These are phyloP conservation scores for Pseudocohnilembus persalinus DNA, from an alignment of 169 alveolate species.

Conservation along the genomic window DNA sequence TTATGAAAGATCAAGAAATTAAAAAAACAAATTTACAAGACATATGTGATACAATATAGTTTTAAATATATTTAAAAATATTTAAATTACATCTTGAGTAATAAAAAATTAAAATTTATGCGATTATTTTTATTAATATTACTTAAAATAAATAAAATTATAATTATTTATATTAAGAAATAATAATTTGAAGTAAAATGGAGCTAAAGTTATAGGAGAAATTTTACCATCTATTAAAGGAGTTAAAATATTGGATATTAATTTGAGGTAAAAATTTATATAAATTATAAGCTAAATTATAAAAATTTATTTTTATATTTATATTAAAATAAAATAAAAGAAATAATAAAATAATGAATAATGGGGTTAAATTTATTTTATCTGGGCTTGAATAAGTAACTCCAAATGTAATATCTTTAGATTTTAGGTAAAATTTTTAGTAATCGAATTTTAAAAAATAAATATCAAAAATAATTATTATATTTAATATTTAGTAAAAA, in stretches of 20 bases:
- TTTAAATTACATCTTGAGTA: neutral
- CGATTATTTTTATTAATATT: no score
- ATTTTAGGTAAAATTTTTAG: no score
- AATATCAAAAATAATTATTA: no score
- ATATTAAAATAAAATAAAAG: neutral
- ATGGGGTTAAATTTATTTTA: neutral
- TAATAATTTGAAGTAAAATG: neutral
- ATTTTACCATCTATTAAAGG: neutral
- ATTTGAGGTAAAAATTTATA: neutral
- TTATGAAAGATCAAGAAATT: neutral
- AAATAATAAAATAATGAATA: no score
- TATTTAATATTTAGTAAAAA: neutral
- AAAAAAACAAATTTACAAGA: no score
- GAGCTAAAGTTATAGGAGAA: neutral
- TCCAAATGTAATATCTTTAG: no score
- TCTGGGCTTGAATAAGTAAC: neutral
- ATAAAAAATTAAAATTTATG: no score
- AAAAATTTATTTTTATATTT: no score
- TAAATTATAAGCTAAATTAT: neutral
- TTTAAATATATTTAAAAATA: no score
- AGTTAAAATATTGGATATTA: neutral
- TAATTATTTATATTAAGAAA: neutral
- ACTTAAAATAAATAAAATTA: no score
- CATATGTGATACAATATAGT: neutral
- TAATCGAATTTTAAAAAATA: no score